Conservation (phyloP, 345 rosid species). For the Citrus unshiu region DNA sequence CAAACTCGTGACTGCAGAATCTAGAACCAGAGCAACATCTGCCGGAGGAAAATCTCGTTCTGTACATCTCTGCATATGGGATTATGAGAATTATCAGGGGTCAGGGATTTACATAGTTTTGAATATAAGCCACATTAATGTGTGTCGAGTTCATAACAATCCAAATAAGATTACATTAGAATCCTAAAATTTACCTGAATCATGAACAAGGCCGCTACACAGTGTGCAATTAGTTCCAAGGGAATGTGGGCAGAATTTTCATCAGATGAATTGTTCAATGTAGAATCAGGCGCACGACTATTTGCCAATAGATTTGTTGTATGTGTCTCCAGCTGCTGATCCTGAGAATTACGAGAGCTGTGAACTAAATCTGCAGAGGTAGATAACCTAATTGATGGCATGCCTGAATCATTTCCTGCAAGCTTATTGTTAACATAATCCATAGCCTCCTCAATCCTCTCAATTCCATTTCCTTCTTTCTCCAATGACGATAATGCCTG, state of each 20-base stretch:
- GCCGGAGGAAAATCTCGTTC: slow-evolving; percentile 80
- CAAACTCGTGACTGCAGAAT: slow-evolving; percentile 68
- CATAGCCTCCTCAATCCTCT: slow-evolving; percentile 58
- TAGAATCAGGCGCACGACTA: slow-evolving; percentile 28
- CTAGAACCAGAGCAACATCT: slow-evolving; percentile 73
- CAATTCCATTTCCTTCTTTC: slow-evolving; percentile 32
- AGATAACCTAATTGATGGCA: slow-evolving; percentile 16
- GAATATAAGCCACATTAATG: background rate
- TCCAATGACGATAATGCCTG: slow-evolving; percentile 55
- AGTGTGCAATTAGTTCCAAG: slow-evolving; percentile 56
- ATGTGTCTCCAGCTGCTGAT: slow-evolving; percentile 27
- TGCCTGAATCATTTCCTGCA: slow-evolving; percentile 30
- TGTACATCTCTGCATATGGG: slow-evolving; percentile 69
- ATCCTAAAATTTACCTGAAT: slow-evolving; percentile 50
- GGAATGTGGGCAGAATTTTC: slow-evolving; percentile 49
- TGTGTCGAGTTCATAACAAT: background rate
- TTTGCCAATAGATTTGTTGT: slow-evolving; percentile 28
- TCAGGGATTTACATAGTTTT: background rate
- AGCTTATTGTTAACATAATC: slow-evolving; percentile 62
- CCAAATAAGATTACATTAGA: background rate
- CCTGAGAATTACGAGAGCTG: slow-evolving; percentile 28
- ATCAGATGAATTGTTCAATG: slow-evolving; percentile 24
- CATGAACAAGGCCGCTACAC: slow-evolving; percentile 73
- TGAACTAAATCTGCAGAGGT: slow-evolving; percentile 29
- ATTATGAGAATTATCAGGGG: background rate